Conservation (phyloP, 257 asterid species). For the Perilla frutescens region DNA sequence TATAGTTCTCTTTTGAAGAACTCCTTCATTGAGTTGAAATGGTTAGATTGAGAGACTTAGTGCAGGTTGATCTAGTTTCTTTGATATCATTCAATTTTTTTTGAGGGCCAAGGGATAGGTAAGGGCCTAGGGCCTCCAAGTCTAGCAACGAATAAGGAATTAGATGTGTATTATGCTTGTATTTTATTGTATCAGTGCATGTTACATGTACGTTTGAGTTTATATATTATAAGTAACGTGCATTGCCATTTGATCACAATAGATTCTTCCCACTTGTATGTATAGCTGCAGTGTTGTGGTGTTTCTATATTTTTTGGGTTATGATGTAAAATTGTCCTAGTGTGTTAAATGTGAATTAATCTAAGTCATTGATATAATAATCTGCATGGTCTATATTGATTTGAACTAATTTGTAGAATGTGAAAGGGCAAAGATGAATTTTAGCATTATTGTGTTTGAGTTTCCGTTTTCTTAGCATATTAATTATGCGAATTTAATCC, state of each 20-base stretch:
- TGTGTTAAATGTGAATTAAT: too few relatives aligned
- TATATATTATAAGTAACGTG: not conserved
- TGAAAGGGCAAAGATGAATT: too few relatives aligned
- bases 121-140: slow-evolving; percentile 20
- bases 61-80: slow-evolving; percentile 41
- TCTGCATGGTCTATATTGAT: too few relatives aligned
- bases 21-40: slow-evolving; percentile 11
- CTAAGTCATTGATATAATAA: too few relatives aligned
- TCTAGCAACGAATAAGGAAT: slow-evolving; percentile 29
- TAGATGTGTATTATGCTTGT: not conserved
- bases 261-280: too few relatives aligned
- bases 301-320: too few relatives aligned
- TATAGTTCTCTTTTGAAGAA: not conserved
- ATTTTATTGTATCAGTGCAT: not conserved
- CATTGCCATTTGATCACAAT: not conserved
- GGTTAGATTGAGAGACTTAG: slow-evolving; percentile 36
- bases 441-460: too few relatives aligned
- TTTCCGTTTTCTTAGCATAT: too few relatives aligned
- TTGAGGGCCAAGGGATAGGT: slow-evolving; percentile 34
- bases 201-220: not conserved
- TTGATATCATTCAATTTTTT: slow-evolving; percentile 38
- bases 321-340: too few relatives aligned
- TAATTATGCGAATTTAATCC: too few relatives aligned
- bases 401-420: too few relatives aligned
- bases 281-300: too few relatives aligned